phyloP scores from a whole-genome alignment of 257 asterid species.

The Vinca minor region DNA sequence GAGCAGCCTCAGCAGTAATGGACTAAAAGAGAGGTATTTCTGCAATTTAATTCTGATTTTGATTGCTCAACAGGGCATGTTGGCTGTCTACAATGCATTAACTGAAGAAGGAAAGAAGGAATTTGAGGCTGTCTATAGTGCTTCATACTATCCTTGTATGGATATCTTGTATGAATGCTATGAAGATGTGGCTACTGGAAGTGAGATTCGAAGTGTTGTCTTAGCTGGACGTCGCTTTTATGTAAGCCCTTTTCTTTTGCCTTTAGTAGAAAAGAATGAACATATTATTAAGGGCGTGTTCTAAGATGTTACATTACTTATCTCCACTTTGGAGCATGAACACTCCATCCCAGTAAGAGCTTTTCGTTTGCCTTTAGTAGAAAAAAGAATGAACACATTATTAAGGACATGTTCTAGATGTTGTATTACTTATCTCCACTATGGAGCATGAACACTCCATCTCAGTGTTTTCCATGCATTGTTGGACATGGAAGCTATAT shows the following conservation, averaged over 20 bases:
- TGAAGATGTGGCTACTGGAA: constrained; percentile 92
- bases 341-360: too few species aligned
- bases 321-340: background rate
- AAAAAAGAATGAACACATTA: too few species aligned
- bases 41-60: constrained; percentile 4
- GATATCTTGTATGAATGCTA: constrained; percentile 92
- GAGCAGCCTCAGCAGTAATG: background rate
- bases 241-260: constrained; percentile 31
- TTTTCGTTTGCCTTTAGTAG: background rate
- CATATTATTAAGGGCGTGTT: too few species aligned
- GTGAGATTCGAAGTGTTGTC: constrained; percentile 89
- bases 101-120: constrained; percentile 72
- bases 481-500: background rate
- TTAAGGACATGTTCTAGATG: too few species aligned
- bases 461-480: too few species aligned
- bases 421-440: background rate
- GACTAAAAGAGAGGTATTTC: background rate
- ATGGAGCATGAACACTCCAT: background rate
- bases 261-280: too few species aligned
- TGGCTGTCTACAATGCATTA: constrained; percentile 69
- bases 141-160: constrained; percentile 97
- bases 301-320: background rate
- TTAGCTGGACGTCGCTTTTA: constrained; percentile 94
- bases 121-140: constrained; percentile 80
- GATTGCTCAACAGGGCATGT: constrained; percentile 64